A percentile compares a stretch with the other conserved stretches of the same genome.
phyloP scores from a whole-genome alignment of 805 yeast species.

The Kodamaea hsintzibuensis region DNA sequence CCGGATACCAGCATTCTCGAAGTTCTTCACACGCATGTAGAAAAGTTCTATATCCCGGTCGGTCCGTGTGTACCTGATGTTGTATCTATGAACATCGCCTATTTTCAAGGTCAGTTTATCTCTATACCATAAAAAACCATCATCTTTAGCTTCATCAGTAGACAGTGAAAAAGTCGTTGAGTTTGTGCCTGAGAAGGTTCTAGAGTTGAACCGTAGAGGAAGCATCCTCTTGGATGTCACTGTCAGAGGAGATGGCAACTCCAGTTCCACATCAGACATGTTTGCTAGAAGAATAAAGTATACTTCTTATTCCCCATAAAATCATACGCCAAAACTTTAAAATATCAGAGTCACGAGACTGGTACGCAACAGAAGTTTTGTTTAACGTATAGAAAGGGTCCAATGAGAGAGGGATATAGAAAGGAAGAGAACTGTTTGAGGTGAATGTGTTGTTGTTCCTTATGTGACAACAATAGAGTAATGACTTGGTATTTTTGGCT shows the following conservation, averaged over 20 bases:
- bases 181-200: not conserved
- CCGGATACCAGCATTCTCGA: slow-evolving; percentile 36
- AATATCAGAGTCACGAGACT: not conserved
- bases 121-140: slow-evolving; percentile 14
- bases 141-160: not conserved
- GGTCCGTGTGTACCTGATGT: slow-evolving; percentile 22
- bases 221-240: not conserved
- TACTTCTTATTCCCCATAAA: not conserved
- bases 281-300: not conserved
- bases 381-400: slow-evolving; percentile 9
- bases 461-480: too few species aligned
- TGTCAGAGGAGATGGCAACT: not conserved
- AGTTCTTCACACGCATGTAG: slow-evolving; percentile 40
- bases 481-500: too few species aligned
- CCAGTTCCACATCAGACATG: not conserved
- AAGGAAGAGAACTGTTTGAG: too few species aligned
- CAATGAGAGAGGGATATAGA: too few species aligned
- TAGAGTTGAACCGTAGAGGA: not conserved
- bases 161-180: not conserved
- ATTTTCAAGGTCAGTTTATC: slow-evolving; percentile 35
- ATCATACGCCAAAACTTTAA: not conserved
- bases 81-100: slow-evolving; percentile 41
- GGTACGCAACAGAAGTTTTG: not conserved
- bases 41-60: slow-evolving; percentile 13
- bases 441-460: too few species aligned